Percentiles rank a stretch among this genome's conserved stretches.
Evolutionary conservation across 2,329 filamentous ascomycete genomes (phyloP).

Genomic region (Neurospora sp.): DNA sequence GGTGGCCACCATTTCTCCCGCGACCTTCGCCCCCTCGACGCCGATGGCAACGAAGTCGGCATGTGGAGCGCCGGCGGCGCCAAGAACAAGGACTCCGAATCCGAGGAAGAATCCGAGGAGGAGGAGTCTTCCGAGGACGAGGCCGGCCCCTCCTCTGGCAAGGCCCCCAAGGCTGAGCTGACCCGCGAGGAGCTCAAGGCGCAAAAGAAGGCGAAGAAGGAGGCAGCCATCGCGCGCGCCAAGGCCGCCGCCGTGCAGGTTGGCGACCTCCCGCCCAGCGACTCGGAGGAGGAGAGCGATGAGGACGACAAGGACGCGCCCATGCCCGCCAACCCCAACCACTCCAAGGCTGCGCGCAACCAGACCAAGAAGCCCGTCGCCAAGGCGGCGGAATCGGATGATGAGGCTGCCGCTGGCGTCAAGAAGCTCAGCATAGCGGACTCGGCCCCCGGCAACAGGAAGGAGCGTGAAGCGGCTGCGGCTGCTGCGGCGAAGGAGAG

Average conservation of each 20-base stretch:
- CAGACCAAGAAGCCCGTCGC: slow-evolving; percentile 36
- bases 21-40: slow-evolving; percentile 78
- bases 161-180: slow-evolving; percentile 33
- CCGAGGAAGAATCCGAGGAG: slow-evolving; percentile 36
- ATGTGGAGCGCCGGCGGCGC: slow-evolving; percentile 68
- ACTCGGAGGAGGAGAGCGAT: slow-evolving; percentile 44
- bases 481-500: slow-evolving; percentile 81
- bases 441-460: slow-evolving; percentile 26
- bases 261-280: slow-evolving; percentile 75
- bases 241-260: slow-evolving; percentile 64
- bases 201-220: slow-evolving; percentile 82
- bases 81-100: slow-evolving; percentile 37
- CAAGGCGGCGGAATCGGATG: slow-evolving; percentile 27
- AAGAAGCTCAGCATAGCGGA: slow-evolving; percentile 39
- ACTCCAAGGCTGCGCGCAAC: slow-evolving; percentile 63
- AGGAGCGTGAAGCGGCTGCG: slow-evolving; percentile 66
- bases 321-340: slow-evolving; percentile 87
- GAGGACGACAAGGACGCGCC: slow-evolving; percentile 42
- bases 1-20: slow-evolving; percentile 94
- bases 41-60: slow-evolving; percentile 78
- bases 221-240: slow-evolving; percentile 72
- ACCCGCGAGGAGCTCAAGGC: slow-evolving; percentile 83
- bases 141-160: slow-evolving; percentile 32
- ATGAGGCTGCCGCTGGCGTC: slow-evolving; percentile 37
- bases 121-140: slow-evolving; percentile 42